These are phyloP conservation scores for Fusarium sublunatum DNA, from an alignment of 2,329 filamentous ascomycete genomes.

Conservation along the genomic window DNA sequence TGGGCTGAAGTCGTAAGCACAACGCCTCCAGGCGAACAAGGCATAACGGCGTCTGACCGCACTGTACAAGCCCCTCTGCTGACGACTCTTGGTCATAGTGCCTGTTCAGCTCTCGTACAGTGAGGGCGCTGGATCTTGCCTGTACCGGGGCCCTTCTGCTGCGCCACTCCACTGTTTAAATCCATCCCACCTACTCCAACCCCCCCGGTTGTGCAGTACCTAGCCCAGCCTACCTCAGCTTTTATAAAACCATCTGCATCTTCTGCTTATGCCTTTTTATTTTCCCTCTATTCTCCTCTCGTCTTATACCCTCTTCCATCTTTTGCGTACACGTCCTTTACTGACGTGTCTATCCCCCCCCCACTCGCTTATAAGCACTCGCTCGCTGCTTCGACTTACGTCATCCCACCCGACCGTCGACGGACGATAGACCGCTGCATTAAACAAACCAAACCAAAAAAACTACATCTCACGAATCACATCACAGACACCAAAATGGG, in stretches of 20 bases:
- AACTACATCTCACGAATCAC: neutral
- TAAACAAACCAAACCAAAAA: slow-evolving; percentile 10
- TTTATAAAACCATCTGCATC: slow-evolving; percentile 40
- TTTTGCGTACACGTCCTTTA: slow-evolving; percentile 5
- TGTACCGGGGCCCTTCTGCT: slow-evolving; percentile 21
- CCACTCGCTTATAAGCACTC: slow-evolving; percentile 33
- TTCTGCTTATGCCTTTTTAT: slow-evolving; percentile 18
- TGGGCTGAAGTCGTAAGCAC: slow-evolving; percentile 37
- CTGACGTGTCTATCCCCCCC: no score
- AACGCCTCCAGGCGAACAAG: slow-evolving; percentile 35
- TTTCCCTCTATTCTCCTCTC: slow-evolving; percentile 14
- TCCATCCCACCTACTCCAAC: slow-evolving; percentile 18
- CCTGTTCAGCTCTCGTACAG: neutral
- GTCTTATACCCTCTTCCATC: slow-evolving; percentile 14
- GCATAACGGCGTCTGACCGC: slow-evolving; percentile 6
- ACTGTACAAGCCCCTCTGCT: slow-evolving; percentile 6
- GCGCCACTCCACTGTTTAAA: slow-evolving; percentile 29
- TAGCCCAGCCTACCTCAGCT: slow-evolving; percentile 27
- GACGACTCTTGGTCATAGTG: neutral
- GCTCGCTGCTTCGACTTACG: slow-evolving; percentile 33
- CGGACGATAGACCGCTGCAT: slow-evolving; percentile 19
- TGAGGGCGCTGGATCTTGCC: slow-evolving; percentile 18
- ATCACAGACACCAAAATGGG: slow-evolving; percentile 58
- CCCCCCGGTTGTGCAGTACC: slow-evolving; percentile 23
- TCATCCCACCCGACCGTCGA: slow-evolving; percentile 39